Base-by-base conservation (phyloP, 73 alveolate species). In the Paramecium bursaria region DNA sequence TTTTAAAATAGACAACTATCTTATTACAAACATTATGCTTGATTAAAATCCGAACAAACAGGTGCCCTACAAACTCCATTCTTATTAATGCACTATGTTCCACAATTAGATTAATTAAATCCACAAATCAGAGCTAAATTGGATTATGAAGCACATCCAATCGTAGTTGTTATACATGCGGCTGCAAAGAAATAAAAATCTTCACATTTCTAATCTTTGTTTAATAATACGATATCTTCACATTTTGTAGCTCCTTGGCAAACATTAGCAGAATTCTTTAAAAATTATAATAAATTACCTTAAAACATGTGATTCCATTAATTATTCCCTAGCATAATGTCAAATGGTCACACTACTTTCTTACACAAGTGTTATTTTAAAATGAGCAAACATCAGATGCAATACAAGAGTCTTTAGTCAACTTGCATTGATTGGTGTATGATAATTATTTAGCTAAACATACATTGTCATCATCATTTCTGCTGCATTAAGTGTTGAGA, bases 171-270 rank as follows among this genome's bases (percentile, higher is more conserved):
- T 30, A 3, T 7, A 30, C 76, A 57, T 27, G 50, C 5, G 14
- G 51, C 2, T 11, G 23, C 17, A 57, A 30, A 30, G 33, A 57
- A 27, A 5, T 2, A 57, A 21, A 57, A 29, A 1, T 19, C 33
- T 1, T 23, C 47, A 30, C 76, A 57, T n/a, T 3, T 57, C 33
- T 29, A 10, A 3, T 57, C 33, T 57, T 23, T 30, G 17, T 23
- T 27, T 23, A 57, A 50, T 0, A 13, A 27, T 2, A 57, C 26
- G n/a, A 57, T 57, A 27, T 57, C 76, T 9, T 57, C 76, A 29
- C 76, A 57, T 57, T 57, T 2, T 14, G 27, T 57, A 2, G 76
- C 76, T 10, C 21, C 33, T 31, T 57, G 7, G 13, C 76, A 57
- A 7, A 30, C 3, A 30, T 57, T 57, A 2, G n/a, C n/a, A n/a